phyloP scores from a whole-genome alignment of 1,284 basidiomycete genomes.

The Stygiomarasmius scandens region DNA sequence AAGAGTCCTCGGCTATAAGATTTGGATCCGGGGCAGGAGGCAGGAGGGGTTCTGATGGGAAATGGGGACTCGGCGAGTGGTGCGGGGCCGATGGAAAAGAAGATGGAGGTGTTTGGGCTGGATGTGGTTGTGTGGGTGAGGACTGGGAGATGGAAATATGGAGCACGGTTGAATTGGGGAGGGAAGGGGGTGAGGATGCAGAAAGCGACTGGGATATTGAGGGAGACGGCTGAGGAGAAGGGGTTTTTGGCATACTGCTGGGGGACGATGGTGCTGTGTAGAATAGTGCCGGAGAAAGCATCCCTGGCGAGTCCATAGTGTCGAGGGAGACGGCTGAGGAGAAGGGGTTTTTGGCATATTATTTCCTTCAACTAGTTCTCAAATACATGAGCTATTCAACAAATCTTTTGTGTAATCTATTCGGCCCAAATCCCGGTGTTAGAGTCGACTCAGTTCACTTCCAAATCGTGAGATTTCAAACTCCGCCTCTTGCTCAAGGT shows the following conservation, averaged over 20 bases:
- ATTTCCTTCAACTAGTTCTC: too few species aligned
- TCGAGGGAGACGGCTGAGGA: conserved; percentile 17
- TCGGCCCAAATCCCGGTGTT: too few species aligned
- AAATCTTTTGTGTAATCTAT: too few species aligned
- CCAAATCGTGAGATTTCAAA: too few species aligned
- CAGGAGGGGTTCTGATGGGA: conserved; percentile 19
- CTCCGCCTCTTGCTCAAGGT: too few species aligned
- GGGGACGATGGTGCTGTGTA: conserved; percentile 40
- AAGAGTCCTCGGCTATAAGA: conserved; percentile 36
- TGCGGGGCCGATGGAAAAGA: conserved; percentile 12
- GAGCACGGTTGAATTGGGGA: conserved; percentile 15
- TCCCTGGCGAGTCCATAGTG: too few species aligned
- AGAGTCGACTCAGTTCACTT: too few species aligned
- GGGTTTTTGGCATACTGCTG: too few species aligned
- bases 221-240: conserved; percentile 15
- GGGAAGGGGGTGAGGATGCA: conserved; percentile 28
- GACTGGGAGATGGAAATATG: conserved; percentile 16
- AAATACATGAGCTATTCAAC: too few species aligned
- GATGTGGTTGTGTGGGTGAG: neutral
- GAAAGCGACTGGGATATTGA: conserved; percentile 21
- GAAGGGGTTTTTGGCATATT: too few species aligned
- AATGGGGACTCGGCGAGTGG: conserved; percentile 12
- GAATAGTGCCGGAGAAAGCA: conserved; percentile 31
- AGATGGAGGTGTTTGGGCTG: conserved; percentile 12
- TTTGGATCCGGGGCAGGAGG: neutral